Evolutionary conservation across 1,284 basidiomycete genomes (phyloP), one percentile per base, ranked within the genome.

Genomic region (Fomitopsis pinicola): DNA sequence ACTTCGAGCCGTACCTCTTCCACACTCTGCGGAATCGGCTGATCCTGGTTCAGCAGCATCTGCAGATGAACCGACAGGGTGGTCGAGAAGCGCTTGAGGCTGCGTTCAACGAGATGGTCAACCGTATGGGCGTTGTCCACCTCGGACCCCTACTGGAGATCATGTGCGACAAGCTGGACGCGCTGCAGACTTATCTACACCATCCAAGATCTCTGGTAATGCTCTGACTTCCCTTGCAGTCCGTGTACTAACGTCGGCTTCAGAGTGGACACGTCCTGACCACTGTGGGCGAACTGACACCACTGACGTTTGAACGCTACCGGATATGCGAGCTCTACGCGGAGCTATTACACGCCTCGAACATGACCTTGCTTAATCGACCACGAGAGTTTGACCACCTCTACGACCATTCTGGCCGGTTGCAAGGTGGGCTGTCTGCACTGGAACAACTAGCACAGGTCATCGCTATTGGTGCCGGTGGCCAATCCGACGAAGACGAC

Each of bases 1-100:
- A 96, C 74, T 97, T 97, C 71, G 97, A 99, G 77, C 97, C 96
- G 15, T 97, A 97, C 74, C 83, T 98, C n/a, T 97, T 98, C 78
- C 95, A 98, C 73, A 95, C 94, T 1, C 78, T 98, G 48, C 89
- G 95, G 55, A 95, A 96, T 72, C 86, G 94, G 54, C 83, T 98
- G 35, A 95, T 97, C 65, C 87, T 89, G 61, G 84, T 95, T 6
- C 92, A 94, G 70, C 92, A 94, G 66, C 68, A 75, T 62, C 67
- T 71, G 54, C 68, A 77, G 76, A 63, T 77, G 80, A 69, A 72
- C 42, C 68, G 66, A 14, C 87, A 89, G 44, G 87, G 89, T 55
- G 85, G 85, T 0, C 80, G 91, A 22, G 83, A 87, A 61, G 80
- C 82, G 2, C 77, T 98, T 66, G 95, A 97, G 69, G 80, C 81